Percentiles rank a stretch among this genome's conserved stretches.
These are phyloP conservation scores for Xylariaceae sp. DNA, from an alignment of 2,329 filamentous ascomycete genomes.

Conservation along the genomic window DNA sequence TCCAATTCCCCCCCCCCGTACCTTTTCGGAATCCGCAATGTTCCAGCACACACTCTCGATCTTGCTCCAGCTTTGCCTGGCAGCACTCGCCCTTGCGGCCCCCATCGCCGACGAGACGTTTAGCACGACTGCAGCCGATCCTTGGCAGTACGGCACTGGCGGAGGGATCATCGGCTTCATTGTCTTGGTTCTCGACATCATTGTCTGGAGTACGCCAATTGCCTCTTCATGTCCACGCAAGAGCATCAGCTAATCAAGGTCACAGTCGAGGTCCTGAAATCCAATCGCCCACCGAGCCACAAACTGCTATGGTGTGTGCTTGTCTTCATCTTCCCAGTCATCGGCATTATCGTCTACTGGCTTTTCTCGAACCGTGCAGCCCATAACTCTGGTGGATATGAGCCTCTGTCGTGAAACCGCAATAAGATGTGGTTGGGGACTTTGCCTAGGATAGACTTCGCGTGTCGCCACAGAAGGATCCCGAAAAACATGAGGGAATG, in stretches of 20 bases:
- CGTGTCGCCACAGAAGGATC: no score
- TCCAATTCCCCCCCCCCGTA: neutral
- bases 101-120: conserved; percentile 36
- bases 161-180: conserved; percentile 60
- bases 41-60: conserved; percentile 33
- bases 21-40: conserved; percentile 15
- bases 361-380: conserved; percentile 58
- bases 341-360: conserved; percentile 59
- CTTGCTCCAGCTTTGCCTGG: conserved; percentile 50
- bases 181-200: conserved; percentile 57
- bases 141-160: conserved; percentile 57
- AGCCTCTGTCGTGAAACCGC: conserved; percentile 38
- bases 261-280: conserved; percentile 61
- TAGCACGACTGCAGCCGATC: conserved; percentile 32
- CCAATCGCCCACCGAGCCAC: conserved; percentile 50
- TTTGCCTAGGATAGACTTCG: no score
- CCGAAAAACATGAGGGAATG: no score
- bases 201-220: conserved; percentile 50
- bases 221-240: no score
- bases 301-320: conserved; percentile 61
- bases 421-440: no score
- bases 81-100: conserved; percentile 45
- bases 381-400: conserved; percentile 52
- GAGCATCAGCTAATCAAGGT: neutral
- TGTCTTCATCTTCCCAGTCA: conserved; percentile 61